Percentiles rank a stretch among this genome's conserved stretches.
These are phyloP conservation scores for Calonectria leucothoes DNA, from an alignment of 2,329 filamentous ascomycete species.

Conservation along the genomic window DNA sequence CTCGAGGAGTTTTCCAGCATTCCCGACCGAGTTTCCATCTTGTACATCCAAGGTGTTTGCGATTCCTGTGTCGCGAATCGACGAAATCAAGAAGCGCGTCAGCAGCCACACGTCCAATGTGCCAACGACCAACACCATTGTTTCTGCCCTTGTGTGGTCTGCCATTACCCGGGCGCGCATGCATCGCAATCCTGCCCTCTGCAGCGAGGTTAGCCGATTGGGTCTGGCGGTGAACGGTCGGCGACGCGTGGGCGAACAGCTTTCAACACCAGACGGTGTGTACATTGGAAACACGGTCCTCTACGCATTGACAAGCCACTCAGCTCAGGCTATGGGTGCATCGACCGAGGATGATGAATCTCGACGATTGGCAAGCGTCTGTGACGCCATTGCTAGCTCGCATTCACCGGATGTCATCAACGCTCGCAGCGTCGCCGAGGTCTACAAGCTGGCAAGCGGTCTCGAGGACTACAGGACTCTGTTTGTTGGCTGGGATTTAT, in stretches of 20 bases:
- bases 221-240: conserved; percentile 21
- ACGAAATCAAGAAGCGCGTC: neutral
- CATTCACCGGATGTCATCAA: neutral
- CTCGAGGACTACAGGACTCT: conserved; percentile 10
- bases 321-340: neutral
- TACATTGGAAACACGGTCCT: conserved; percentile 21
- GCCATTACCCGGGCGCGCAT: conserved; percentile 5
- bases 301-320: neutral
- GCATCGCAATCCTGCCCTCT: neutral
- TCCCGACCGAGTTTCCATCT: conserved; percentile 10
- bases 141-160: conserved; percentile 17
- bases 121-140: conserved; percentile 12
- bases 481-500: conserved; percentile 23
- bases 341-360: neutral
- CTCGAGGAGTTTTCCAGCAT: neutral
- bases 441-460: neutral
- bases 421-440: conserved; percentile 14
- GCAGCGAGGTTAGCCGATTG: neutral
- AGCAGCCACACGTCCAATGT: neutral
- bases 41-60: conserved; percentile 19
- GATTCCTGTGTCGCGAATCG: neutral
- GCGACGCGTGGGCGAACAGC: neutral
- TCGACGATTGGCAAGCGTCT: neutral
- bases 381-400: neutral
- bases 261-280: neutral